Conservation (phyloP, 805 yeast genomes). For the Schwanniomyces occidentalis region DNA sequence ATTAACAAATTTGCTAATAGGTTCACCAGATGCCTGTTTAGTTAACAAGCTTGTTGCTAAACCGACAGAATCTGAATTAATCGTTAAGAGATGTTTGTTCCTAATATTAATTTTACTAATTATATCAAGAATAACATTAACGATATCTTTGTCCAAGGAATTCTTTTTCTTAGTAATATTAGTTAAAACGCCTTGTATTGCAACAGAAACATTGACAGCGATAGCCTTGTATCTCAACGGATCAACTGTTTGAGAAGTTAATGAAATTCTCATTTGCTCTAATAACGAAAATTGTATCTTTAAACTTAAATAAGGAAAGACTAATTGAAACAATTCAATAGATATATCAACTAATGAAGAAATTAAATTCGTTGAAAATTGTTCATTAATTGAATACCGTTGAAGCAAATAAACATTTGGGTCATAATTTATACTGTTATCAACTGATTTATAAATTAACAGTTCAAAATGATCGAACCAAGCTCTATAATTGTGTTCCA, state of each 20-base stretch:
- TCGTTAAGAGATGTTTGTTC: constrained; percentile 41
- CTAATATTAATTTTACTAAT: constrained; percentile 41
- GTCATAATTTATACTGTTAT: constrained; percentile 33
- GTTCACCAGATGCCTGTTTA: constrained; percentile 23
- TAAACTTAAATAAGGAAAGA: constrained; percentile 69
- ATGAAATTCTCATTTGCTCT: constrained; percentile 66
- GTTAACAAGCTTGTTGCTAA: constrained; percentile 31
- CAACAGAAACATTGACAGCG: constrained; percentile 60
- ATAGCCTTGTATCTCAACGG: constrained; percentile 47
- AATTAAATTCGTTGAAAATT: constrained; percentile 25
- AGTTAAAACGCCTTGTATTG: constrained; percentile 54
- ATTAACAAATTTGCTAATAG: constrained; percentile 42
- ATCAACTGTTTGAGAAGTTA: constrained; percentile 38
- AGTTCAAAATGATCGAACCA: constrained; percentile 38
- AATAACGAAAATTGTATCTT: constrained; percentile 87
- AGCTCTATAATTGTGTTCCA: constrained; percentile 21
- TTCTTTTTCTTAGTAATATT: constrained; percentile 18
- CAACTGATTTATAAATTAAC: constrained; percentile 18
- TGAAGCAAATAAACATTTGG: constrained; percentile 27
- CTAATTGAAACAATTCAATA: constrained; percentile 68
- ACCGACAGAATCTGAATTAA: constrained; percentile 63
- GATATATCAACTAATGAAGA: constrained; percentile 68
- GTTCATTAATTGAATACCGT: constrained; percentile 24
- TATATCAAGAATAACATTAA: constrained; percentile 51
- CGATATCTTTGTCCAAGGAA: constrained; percentile 32